phyloP scores from a whole-genome alignment of 768 basidiomycete species.

The Pleurotus tuber-regium region DNA sequence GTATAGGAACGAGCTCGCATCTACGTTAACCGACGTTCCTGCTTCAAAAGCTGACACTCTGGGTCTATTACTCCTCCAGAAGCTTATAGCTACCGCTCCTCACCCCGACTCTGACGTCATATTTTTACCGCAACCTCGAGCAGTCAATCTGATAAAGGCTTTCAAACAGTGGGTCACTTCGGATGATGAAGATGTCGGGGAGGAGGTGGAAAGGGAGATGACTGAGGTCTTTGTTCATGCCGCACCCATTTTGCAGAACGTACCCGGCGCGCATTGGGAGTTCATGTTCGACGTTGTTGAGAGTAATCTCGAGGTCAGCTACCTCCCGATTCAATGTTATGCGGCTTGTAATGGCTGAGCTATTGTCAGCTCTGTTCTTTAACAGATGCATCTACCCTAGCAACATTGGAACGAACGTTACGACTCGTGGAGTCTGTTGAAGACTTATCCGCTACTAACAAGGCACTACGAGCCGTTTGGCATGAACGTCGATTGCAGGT shows the following conservation, averaged over 20 bases:
- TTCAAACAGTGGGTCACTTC: conserved; percentile 78
- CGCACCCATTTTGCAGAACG: conserved; percentile 84
- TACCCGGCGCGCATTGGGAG: conserved; percentile 90
- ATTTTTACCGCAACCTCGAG: conserved; percentile 82
- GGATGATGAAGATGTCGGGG: conserved; percentile 60
- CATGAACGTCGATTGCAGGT: conserved; percentile 49
- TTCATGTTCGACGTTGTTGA: conserved; percentile 88
- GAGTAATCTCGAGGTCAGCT: conserved; percentile 78
- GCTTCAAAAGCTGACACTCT: conserved; percentile 59
- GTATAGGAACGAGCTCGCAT: conserved; percentile 88
- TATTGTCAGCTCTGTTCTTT: conserved; percentile 52
- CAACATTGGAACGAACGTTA: conserved; percentile 68
- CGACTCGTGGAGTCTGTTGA: conserved; percentile 64
- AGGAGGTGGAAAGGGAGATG: conserved; percentile 78
- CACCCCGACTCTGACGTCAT: conserved; percentile 73
- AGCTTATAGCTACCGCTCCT: conserved; percentile 73
- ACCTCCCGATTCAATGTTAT: neutral
- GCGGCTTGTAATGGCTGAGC: neutral
- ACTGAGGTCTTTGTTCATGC: conserved; percentile 71
- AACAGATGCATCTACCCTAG: conserved; percentile 54
- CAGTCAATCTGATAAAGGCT: conserved; percentile 83
- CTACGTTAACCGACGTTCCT: conserved; percentile 68
- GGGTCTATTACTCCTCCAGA: conserved; percentile 67
- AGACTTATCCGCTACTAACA: conserved; percentile 72
- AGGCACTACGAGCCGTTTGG: conserved; percentile 69